A percentile compares a stretch with the other conserved stretches of the same genome.
phyloP scores from a whole-genome alignment of 2,329 filamentous ascomycete species.

The Pseudocercospora crystallina region DNA sequence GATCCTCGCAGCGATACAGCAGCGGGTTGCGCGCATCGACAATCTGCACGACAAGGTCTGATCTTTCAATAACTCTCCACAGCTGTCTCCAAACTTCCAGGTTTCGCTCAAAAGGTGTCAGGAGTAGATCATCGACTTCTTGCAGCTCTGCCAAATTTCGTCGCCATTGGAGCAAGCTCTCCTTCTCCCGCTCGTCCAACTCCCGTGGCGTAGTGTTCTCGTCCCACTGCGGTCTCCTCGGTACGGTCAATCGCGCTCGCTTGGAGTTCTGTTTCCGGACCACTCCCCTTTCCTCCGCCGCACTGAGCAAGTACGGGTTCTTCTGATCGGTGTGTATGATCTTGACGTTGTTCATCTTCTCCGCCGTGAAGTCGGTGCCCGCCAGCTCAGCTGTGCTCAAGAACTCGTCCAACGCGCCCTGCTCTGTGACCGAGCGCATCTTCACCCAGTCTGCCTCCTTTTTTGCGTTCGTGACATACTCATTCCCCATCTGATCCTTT shows the following conservation, averaged over 20 bases:
- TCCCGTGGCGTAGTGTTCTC: conserved; percentile 77
- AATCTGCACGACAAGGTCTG: conserved; percentile 94
- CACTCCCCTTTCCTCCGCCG: conserved; percentile 75
- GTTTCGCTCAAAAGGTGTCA: conserved; percentile 98
- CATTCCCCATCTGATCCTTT: conserved; percentile 33
- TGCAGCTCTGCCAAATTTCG: conserved; percentile 87
- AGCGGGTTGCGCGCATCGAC: conserved; percentile 95
- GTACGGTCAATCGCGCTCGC: conserved; percentile 77
- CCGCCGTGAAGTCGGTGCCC: conserved; percentile 97
- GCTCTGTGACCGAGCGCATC: conserved; percentile 98
- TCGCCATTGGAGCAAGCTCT: conserved; percentile 82
- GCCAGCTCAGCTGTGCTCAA: conserved; percentile 91
- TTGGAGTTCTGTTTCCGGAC: conserved; percentile 82
- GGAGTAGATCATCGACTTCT: conserved; percentile 88
- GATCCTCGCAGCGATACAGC: conserved; percentile 88
- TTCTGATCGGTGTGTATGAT: conserved; percentile 96
- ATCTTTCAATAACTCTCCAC: conserved; percentile 97
- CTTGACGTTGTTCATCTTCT: conserved; percentile 99
- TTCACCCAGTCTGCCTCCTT: conserved; percentile 97
- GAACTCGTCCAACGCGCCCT: conserved; percentile 95
- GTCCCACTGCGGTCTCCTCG: conserved; percentile 87
- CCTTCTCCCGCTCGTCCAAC: conserved; percentile 75
- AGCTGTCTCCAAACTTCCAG: conserved; percentile 96
- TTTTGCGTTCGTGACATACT: conserved; percentile 87
- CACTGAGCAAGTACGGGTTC: conserved; percentile 88